A percentile compares a stretch with the other conserved stretches of the same genome.
phyloP scores from a whole-genome alignment of 352 stramenopile species.

The Pythium monospermum region DNA sequence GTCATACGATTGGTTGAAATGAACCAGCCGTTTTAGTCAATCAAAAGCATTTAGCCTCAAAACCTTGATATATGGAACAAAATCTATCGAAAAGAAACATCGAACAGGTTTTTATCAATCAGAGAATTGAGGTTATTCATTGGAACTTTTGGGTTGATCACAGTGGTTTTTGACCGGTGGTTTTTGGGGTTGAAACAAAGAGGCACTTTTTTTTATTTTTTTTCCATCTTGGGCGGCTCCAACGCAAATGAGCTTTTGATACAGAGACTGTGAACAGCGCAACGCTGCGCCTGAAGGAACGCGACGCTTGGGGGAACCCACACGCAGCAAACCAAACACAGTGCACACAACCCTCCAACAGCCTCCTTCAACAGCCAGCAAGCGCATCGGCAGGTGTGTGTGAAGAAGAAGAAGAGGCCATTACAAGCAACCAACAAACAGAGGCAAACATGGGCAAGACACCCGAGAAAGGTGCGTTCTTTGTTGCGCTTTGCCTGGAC shows the following conservation, averaged over 20 bases:
- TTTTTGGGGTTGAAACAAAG: too few relatives aligned
- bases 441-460: conserved; percentile 40
- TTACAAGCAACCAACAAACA: too few relatives aligned
- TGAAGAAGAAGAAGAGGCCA: too few relatives aligned
- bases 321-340: not conserved
- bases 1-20: too few relatives aligned
- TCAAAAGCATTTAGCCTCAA: too few relatives aligned
- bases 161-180: conserved; percentile 21
- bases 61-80: too few relatives aligned
- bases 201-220: not conserved
- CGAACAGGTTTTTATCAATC: too few relatives aligned
- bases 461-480: conserved; percentile 30
- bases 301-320: conserved; percentile 16
- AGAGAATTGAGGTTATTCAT: too few relatives aligned
- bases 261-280: not conserved
- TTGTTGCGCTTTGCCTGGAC: too few relatives aligned
- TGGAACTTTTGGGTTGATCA: too few relatives aligned
- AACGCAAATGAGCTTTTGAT: conserved; percentile 5
- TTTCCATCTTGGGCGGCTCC: not conserved
- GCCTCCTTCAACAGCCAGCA: not conserved
- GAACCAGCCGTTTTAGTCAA: too few relatives aligned
- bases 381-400: not conserved
- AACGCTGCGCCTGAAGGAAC: not conserved
- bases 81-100: too few relatives aligned
- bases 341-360: not conserved